Evolutionary conservation across 1,139 yeast species (phyloP).

Genomic region (Diutina scorzettiae): DNA sequence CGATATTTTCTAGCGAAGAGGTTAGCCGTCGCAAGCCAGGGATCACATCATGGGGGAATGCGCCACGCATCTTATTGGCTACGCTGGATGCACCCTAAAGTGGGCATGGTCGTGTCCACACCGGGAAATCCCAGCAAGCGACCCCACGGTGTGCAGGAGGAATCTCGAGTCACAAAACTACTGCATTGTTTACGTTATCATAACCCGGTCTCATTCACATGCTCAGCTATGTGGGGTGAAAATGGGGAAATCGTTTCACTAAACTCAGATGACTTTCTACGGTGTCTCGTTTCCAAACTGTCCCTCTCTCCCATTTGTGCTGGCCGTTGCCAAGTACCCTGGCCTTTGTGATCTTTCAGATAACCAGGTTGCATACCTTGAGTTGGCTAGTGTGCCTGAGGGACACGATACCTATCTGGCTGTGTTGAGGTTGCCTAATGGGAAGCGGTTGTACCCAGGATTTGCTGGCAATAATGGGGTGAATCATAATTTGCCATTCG

Average conservation of each 20-base stretch:
- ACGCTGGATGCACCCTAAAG: no score
- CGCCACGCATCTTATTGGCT: no score
- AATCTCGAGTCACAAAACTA: no score
- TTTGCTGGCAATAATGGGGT: background rate
- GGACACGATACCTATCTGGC: background rate
- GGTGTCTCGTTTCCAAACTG: conserved; percentile 2
- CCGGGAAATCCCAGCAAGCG: no score
- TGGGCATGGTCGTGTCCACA: no score
- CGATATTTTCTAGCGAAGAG: no score
- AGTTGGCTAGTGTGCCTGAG: background rate
- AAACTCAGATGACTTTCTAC: background rate
- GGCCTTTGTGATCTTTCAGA: background rate
- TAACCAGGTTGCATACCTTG: conserved; percentile 2
- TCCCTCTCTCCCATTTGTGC: background rate
- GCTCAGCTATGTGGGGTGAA: no score
- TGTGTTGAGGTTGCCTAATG: background rate
- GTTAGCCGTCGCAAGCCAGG: no score
- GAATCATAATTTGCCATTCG: conserved; percentile 1
- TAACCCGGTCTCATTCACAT: no score
- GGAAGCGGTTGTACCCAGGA: background rate
- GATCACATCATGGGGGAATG: no score
- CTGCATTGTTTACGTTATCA: no score
- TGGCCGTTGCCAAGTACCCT: conserved; percentile 1
- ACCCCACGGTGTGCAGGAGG: no score
- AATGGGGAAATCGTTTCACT: background rate